Conservation (phyloP, 2,329 filamentous ascomycete species). For the Penicillium sclerotigenum region DNA sequence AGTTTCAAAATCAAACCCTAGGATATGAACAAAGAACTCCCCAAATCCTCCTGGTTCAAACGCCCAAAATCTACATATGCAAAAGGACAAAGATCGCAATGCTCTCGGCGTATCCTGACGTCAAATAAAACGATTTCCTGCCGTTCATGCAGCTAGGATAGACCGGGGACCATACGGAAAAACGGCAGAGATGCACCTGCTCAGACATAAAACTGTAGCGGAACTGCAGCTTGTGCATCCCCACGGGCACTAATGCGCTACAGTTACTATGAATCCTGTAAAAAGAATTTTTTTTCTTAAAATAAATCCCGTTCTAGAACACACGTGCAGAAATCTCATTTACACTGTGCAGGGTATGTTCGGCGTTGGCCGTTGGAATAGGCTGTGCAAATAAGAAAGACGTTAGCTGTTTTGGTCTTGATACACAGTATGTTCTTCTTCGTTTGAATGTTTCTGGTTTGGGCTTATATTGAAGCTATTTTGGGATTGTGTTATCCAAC, state of each 20-base stretch:
- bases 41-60: neutral
- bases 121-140: conserved; percentile 11
- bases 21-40: neutral
- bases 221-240: conserved; percentile 31
- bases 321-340: conserved; percentile 7
- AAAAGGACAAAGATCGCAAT: conserved; percentile 9
- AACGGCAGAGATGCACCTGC: conserved; percentile 7
- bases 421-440: neutral
- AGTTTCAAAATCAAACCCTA: neutral
- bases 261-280: conserved; percentile 13
- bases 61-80: neutral
- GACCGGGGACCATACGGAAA: conserved; percentile 8
- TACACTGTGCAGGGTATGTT: conserved; percentile 10
- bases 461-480: neutral
- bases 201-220: conserved; percentile 18
- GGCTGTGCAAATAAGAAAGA: neutral
- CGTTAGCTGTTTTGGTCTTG: neutral
- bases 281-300: too few species aligned
- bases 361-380: conserved; percentile 12
- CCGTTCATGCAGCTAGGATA: conserved; percentile 22
- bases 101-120: conserved; percentile 16
- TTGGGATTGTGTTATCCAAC: neutral
- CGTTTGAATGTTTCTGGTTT: neutral
- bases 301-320: conserved; percentile 21
- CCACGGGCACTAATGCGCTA: conserved; percentile 36